Percentiles rank a stretch among this genome's conserved stretches.
Evolutionary conservation across 139 green algal species (phyloP).

Genomic region (Micractinium sp.): DNA sequence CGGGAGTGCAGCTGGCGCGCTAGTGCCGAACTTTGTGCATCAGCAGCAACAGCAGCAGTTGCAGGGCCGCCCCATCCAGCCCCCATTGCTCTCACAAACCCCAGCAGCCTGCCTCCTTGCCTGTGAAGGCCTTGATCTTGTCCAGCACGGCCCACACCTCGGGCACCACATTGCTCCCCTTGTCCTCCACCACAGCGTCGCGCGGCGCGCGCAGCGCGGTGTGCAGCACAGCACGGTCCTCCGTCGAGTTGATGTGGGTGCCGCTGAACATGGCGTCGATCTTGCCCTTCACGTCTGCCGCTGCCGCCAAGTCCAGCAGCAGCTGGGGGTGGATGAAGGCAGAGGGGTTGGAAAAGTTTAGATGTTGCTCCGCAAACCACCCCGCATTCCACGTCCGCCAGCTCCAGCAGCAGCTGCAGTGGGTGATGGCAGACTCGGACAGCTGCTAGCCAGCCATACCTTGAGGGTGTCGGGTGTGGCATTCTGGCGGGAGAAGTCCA

Average conservation of each 20-base stretch:
- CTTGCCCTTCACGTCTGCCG: slow-evolving; percentile 85
- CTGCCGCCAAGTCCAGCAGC: slow-evolving; percentile 75
- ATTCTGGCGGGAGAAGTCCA: slow-evolving; percentile 92
- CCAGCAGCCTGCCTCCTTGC: background rate
- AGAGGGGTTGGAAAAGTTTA: background rate
- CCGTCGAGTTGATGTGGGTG: slow-evolving; percentile 95
- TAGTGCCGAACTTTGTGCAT: background rate
- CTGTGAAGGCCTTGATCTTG: slow-evolving; percentile 96
- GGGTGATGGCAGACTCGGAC: no score
- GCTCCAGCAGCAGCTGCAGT: no score
- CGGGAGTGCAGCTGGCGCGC: no score
- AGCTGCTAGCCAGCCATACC: no score
- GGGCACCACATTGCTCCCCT: slow-evolving; percentile 85
- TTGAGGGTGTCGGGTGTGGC: slow-evolving; percentile 89
- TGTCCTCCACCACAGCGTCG: slow-evolving; percentile 62
- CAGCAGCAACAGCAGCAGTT: background rate
- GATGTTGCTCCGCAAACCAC: no score
- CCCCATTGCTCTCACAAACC: background rate
- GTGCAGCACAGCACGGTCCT: slow-evolving; percentile 97
- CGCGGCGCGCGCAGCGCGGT: slow-evolving; percentile 87
- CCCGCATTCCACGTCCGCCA: no score
- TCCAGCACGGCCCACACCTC: slow-evolving; percentile 98
- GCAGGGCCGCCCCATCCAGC: background rate
- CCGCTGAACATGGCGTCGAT: slow-evolving; percentile 96
- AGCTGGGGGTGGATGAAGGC: no score